phyloP scores from a whole-genome alignment of 2,329 filamentous ascomycete species.

The Colletotrichum aenigma region DNA sequence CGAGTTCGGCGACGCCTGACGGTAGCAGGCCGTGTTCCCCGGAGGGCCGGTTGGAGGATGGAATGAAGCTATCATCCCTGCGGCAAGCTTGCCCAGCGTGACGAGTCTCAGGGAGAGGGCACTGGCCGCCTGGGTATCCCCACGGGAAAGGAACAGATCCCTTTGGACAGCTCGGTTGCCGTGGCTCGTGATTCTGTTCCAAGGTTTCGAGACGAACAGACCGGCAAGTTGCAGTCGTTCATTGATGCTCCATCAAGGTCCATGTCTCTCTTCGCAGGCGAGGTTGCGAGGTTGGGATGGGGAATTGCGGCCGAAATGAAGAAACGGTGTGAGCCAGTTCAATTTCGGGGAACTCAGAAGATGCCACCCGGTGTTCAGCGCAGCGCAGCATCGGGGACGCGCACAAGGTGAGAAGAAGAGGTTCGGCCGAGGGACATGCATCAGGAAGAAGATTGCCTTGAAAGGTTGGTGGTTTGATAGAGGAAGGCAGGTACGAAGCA shows the following conservation, averaged over 20 bases:
- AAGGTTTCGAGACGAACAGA: neutral
- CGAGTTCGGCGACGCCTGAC: neutral
- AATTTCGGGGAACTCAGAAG: neutral
- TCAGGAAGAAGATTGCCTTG: neutral
- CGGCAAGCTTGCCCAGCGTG: neutral
- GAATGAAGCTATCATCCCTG: conserved; percentile 9
- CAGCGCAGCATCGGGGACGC: neutral
- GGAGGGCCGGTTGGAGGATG: neutral
- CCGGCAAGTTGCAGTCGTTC: neutral
- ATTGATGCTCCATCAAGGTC: neutral
- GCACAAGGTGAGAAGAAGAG: neutral
- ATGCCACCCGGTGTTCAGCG: neutral
- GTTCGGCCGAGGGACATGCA: neutral
- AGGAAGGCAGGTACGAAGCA: neutral
- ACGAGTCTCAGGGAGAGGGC: conserved; percentile 4
- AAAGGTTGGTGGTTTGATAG: neutral
- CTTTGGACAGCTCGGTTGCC: neutral
- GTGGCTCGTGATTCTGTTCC: neutral
- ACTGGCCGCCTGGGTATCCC: conserved; percentile 8
- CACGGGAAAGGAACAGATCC: conserved; percentile 2
- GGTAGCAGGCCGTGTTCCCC: conserved; percentile 11
- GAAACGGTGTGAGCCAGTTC: neutral
- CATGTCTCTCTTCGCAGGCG: neutral
- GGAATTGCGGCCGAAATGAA: neutral
- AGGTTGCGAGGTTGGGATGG: neutral